Evolutionary conservation across 768 basidiomycete genomes (phyloP).

Genomic region (Suillus clintonianus): DNA sequence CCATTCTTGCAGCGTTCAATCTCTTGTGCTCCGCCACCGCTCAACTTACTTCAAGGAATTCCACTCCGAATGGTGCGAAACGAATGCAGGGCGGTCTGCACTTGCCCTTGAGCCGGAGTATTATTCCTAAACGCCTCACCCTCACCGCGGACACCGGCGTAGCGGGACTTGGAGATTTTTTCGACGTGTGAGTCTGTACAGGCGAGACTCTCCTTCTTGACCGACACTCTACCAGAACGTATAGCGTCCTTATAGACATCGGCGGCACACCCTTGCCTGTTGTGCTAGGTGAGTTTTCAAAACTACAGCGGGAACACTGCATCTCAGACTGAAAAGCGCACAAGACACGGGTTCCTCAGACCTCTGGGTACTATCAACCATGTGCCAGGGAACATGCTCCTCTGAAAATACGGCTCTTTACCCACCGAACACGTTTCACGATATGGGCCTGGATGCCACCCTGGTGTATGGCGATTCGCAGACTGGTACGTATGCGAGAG

Average conservation of each 20-base stretch:
- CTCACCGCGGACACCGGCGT: conserved; percentile 27
- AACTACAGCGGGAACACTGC: neutral
- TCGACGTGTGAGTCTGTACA: conserved; percentile 55
- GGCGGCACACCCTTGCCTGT: conserved; percentile 55
- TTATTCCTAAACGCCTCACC: conserved; percentile 4
- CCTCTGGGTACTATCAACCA: conserved; percentile 68
- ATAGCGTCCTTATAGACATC: conserved; percentile 60
- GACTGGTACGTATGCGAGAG: conserved; percentile 69
- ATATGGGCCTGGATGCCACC: conserved; percentile 45
- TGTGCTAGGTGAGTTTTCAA: conserved; percentile 52
- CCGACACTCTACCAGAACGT: conserved; percentile 45
- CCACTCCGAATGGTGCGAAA: neutral
- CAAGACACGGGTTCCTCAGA: conserved; percentile 80
- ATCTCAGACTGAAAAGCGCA: neutral
- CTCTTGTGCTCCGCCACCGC: neutral
- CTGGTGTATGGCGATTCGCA: conserved; percentile 72
- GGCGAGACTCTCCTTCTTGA: conserved; percentile 3
- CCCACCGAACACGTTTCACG: conserved; percentile 47
- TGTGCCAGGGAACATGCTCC: conserved; percentile 48
- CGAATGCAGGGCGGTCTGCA: conserved; percentile 22
- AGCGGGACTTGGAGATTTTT: conserved; percentile 59
- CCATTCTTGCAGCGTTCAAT: neutral
- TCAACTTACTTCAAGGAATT: neutral
- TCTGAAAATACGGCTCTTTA: conserved; percentile 46
- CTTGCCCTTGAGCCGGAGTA: conserved; percentile 21